Percentiles rank a stretch among this genome's conserved stretches.
Evolutionary conservation across 306 rosid species (phyloP).

Genomic region (Vicia sativa): DNA sequence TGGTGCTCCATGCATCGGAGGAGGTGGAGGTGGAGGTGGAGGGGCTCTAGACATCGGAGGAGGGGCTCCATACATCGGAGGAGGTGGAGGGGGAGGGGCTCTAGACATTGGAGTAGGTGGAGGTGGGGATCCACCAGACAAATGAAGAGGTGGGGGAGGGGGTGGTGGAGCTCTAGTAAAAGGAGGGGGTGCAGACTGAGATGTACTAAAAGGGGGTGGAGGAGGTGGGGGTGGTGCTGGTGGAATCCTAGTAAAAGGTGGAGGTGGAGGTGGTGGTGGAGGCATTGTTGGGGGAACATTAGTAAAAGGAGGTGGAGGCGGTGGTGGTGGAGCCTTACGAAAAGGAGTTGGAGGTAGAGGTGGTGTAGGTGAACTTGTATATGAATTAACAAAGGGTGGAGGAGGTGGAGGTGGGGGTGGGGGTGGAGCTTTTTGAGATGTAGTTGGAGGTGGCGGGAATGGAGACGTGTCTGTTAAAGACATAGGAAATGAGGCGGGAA

Average conservation of each 20-base stretch:
- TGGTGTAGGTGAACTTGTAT: constrained; percentile 30
- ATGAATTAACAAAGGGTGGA: constrained; percentile 23
- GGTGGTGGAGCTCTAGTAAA: constrained; percentile 33
- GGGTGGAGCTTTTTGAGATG: constrained; percentile 31
- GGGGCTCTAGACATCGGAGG: constrained; percentile 18
- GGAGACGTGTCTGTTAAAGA: constrained; percentile 20
- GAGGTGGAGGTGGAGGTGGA: constrained; percentile 32
- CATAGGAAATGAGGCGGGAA: neutral
- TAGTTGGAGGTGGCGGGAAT: constrained; percentile 23
- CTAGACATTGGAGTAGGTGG: neutral
- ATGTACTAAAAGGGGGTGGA: constrained; percentile 37
- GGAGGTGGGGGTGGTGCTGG: constrained; percentile 55
- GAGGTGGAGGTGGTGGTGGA: constrained; percentile 32
- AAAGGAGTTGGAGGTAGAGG: constrained; percentile 35
- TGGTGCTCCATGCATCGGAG: constrained; percentile 25
- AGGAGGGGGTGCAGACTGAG: constrained; percentile 23
- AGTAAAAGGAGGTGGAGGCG: constrained; percentile 32
- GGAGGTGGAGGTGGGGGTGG: constrained; percentile 49
- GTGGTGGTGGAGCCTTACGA: constrained; percentile 30
- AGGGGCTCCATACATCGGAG: constrained; percentile 17
- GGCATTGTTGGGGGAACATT: constrained; percentile 32
- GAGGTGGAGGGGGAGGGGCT: constrained; percentile 28
- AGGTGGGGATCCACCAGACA: neutral
- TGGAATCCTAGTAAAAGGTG: constrained; percentile 10
- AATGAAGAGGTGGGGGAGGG: constrained; percentile 40